These are phyloP conservation scores for Nemania serpens DNA, from an alignment of 2,329 filamentous ascomycete species.

Conservation along the genomic window DNA sequence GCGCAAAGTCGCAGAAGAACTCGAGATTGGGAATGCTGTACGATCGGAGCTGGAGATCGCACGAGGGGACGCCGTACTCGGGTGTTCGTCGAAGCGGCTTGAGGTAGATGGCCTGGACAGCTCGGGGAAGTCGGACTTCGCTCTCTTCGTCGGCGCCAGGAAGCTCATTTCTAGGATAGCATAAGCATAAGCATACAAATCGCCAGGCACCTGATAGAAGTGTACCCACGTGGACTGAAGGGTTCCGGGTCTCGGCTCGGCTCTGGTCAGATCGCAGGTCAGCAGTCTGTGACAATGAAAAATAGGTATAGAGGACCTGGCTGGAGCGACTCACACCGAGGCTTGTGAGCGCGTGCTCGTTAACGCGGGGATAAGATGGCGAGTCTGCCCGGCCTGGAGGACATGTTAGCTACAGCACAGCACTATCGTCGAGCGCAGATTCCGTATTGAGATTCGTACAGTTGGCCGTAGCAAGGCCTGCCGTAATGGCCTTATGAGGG, in stretches of 20 bases:
- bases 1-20: constrained; percentile 91
- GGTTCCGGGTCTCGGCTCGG: constrained; percentile 15
- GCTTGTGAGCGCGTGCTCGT: constrained; percentile 35
- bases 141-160: constrained; percentile 33
- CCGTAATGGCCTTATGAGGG: constrained; percentile 39
- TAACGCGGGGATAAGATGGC: constrained; percentile 34
- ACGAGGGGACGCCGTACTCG: constrained; percentile 78
- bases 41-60: constrained; percentile 90
- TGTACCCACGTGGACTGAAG: constrained; percentile 33
- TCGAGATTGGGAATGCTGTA: constrained; percentile 89
- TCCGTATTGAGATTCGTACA: constrained; percentile 29
- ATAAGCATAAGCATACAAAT: constrained; percentile 25
- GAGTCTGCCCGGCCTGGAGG: constrained; percentile 34
- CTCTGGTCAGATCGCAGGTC: constrained; percentile 21
- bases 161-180: constrained; percentile 34
- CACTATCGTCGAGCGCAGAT: background rate
- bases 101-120: constrained; percentile 84
- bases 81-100: constrained; percentile 78
- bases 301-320: background rate
- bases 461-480: constrained; percentile 37
- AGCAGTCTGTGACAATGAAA: constrained; percentile 1
- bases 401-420: constrained; percentile 27
- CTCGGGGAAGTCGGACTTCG: constrained; percentile 67
- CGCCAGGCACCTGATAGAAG: background rate
- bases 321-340: constrained; percentile 32